phyloP scores from a whole-genome alignment of 208 protist species.

The Crithidia brevicula region DNA sequence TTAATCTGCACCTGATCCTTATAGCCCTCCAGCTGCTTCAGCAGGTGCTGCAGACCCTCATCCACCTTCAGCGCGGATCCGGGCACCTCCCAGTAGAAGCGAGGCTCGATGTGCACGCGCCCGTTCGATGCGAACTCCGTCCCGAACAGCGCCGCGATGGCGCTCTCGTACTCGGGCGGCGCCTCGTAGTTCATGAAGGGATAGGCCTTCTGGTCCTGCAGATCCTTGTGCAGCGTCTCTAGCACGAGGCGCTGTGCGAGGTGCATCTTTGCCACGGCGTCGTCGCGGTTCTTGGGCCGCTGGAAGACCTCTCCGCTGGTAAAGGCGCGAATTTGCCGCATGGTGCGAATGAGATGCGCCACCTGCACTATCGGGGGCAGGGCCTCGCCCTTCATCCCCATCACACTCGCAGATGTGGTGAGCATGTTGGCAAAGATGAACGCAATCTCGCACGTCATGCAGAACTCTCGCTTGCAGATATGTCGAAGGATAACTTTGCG shows the following conservation, averaged over 20 bases:
- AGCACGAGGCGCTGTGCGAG: conserved; percentile 66
- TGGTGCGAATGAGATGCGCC: conserved; percentile 79
- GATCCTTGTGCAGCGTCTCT: conserved; percentile 75
- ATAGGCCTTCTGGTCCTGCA: conserved; percentile 83
- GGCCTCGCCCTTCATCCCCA: conserved; percentile 58
- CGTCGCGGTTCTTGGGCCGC: conserved; percentile 73
- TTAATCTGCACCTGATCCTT: conserved; percentile 85
- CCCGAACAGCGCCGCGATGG: conserved; percentile 82
- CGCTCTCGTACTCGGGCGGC: conserved; percentile 71
- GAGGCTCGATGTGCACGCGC: conserved; percentile 73
- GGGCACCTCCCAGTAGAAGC: conserved; percentile 91
- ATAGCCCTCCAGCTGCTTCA: conserved; percentile 86
- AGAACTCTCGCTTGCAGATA: conserved; percentile 85
- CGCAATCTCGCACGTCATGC: conserved; percentile 86
- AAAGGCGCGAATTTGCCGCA: conserved; percentile 73
- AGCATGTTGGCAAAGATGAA: conserved; percentile 92
- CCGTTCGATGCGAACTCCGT: conserved; percentile 83
- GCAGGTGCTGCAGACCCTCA: conserved; percentile 89
- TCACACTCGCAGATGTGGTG: conserved; percentile 53
- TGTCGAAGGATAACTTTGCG: conserved; percentile 81
- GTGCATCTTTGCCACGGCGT: conserved; percentile 89
- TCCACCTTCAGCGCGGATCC: conserved; percentile 89
- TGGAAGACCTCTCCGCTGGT: conserved; percentile 63
- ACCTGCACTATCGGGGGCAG: conserved; percentile 89
- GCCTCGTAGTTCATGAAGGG: conserved; percentile 70